Evolutionary conservation across 345 rosid species (phyloP).

Genomic region (Gossypium bickii): DNA sequence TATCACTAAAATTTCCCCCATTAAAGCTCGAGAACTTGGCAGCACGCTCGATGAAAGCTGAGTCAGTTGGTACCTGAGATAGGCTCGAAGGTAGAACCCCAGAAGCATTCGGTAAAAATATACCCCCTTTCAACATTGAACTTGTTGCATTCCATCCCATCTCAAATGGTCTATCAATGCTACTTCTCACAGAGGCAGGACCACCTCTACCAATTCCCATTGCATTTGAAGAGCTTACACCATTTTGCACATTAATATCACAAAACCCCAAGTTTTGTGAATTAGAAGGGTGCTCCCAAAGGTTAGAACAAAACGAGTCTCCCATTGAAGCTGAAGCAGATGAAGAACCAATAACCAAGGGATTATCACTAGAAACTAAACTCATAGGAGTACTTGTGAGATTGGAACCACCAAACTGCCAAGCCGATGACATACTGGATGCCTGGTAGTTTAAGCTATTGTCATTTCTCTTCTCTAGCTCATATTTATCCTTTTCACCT

Average conservation of each 20-base stretch:
- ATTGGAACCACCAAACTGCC: conserved; percentile 53
- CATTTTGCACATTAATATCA: conserved; percentile 43
- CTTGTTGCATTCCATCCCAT: conserved; percentile 66
- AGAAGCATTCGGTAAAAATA: conserved; percentile 46
- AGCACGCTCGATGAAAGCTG: conserved; percentile 91
- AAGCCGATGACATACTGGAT: conserved; percentile 42
- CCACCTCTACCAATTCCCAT: conserved; percentile 38
- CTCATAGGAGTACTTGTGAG: conserved; percentile 42
- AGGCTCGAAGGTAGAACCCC: conserved; percentile 59
- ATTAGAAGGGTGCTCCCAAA: conserved; percentile 66
- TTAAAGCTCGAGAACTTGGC: conserved; percentile 83
- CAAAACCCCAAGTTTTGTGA: conserved; percentile 60
- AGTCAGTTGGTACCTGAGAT: conserved; percentile 85
- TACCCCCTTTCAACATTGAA: conserved; percentile 59
- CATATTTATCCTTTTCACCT: conserved; percentile 57
- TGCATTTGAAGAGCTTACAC: conserved; percentile 32
- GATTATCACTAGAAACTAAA: conserved; percentile 50
- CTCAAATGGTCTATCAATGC: conserved; percentile 52
- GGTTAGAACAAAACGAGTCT: conserved; percentile 52
- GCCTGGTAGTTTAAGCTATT: conserved; percentile 42
- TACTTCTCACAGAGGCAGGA: conserved; percentile 44
- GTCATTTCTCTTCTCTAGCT: conserved; percentile 50
- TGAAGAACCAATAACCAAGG: conserved; percentile 46
- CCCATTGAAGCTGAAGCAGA: conserved; percentile 69
- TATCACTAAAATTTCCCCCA: conserved; percentile 68